Base-by-base conservation (phyloP, 345 rosid species). In the Microcos paniculata region DNA sequence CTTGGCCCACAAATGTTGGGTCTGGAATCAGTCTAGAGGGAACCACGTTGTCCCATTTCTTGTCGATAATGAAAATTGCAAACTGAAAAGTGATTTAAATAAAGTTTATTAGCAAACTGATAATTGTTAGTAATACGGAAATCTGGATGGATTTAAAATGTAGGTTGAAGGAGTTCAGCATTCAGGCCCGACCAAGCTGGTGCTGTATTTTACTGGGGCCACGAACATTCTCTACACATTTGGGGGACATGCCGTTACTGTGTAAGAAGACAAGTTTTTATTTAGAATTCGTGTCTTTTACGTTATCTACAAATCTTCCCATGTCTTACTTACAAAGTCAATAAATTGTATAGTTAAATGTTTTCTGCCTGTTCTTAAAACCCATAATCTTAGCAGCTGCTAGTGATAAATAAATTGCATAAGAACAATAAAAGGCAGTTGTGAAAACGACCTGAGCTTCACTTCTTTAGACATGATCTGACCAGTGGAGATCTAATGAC, bases 141-240 rank as follows among this genome's bases (percentile, higher is more conserved):
- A 66, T 31, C 15, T 13, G 14, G 64, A 5, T 56, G 51, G 38
- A 38, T 64, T 23, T 56, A 21, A 56, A 15, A 7, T 35, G 6
- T 69, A 95, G 99, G 89, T 90, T 35, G 92, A 96, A 77, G 98
- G 98, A 43, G 98, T 96, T 63, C 85, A 85, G 76, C 99, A 96
- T 78, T 87, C 99, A 24, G 99, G 99, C 57, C 99, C 99, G 71
- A 83, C 85, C 78, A 90, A 88, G 83, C 78, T 93, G 85, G 98
- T 93, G 73, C 82, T 95, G 7, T 95, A 95, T 76, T 95, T 93
- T 84, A 95, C 99, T 4, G 99, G 99, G 85, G 99, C 99, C 86
- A 95, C 99, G 78, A 95, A 95, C 96, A 95, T 95, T 93, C 99
- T 95, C 81, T 95, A 95, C 80, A 95, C 99, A 62, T 95, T 95